A percentile compares a stretch with the other conserved stretches of the same genome.
Evolutionary conservation across 495 filamentous ascomycete species (phyloP).

Genomic region (Tuber umbilicatum): DNA sequence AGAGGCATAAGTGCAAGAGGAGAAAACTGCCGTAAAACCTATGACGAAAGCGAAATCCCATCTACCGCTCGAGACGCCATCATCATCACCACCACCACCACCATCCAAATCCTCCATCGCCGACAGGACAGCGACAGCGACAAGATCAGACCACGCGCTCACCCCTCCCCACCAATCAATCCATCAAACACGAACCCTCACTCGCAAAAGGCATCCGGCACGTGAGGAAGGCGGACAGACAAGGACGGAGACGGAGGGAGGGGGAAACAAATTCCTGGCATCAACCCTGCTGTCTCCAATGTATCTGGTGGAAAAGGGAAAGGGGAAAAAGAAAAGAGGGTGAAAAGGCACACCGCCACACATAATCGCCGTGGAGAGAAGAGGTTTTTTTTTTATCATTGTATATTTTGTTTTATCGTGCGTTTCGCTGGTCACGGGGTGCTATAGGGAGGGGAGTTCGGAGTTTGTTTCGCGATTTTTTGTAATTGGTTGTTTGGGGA

Average conservation of each 20-base stretch:
- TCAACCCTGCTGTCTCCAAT: neutral
- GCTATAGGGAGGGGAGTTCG: too few relatives aligned
- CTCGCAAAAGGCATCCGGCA: neutral
- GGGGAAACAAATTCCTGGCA: too few relatives aligned
- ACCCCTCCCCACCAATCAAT: neutral
- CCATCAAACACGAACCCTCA: neutral
- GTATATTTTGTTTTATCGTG: too few relatives aligned
- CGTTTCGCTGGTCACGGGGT: neutral
- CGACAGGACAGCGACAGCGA: neutral
- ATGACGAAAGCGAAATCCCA: neutral
- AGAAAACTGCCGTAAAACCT: neutral
- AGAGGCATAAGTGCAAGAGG: neutral
- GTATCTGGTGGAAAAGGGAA: neutral
- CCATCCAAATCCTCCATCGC: neutral
- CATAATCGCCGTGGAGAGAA: too few relatives aligned
- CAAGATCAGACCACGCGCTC: conserved; percentile 1
- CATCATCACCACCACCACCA: neutral
- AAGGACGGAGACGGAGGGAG: too few relatives aligned
- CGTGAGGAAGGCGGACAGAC: neutral
- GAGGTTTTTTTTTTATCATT: neutral
- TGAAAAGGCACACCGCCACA: neutral
- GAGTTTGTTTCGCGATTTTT: too few relatives aligned
- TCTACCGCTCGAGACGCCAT: neutral
- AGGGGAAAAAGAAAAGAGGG: neutral
- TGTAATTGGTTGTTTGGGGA: too few relatives aligned